Base-by-base conservation (phyloP, 2,329 filamentous ascomycete species). In the Colletotrichum tofieldiae region DNA sequence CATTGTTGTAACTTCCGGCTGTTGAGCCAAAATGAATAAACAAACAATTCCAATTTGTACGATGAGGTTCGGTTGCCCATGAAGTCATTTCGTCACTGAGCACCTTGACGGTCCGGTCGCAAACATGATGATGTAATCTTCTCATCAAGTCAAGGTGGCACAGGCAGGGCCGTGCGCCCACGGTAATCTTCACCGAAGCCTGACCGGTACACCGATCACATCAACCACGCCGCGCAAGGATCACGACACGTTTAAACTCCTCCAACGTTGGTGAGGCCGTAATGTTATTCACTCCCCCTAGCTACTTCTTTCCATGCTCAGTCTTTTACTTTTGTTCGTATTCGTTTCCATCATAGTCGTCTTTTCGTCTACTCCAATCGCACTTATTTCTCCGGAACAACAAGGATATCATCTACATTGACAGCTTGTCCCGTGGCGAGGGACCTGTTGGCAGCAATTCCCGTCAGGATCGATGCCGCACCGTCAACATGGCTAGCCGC, bases 401-500 rank as follows among this genome's bases (percentile, higher is more conserved):
- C 76, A 29, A 87, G 62, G 5, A 87, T 81, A 64, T 90, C 88
- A 61, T 89, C 86, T 0, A 91, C 87, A 45, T 85, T 86, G 0
- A 91, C 85, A 0, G 88, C 86, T 71, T 89, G 85, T 0, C 88
- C 88, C 0, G 87, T 90, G 0, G 84, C 84, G 29, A 91, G 89
- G 0, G 88, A 90, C 71, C 81, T 82, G 67, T 91, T 91, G 0
- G 88, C 89, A 6, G 88, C 88, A 60, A 91, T 89, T 0, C 89
- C 89, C 0, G 88, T 90, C 67, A 91, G 73, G 43, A 91, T 90
- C 0, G 88, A 90, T 66, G 87, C 80, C 0, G 89, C 89, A 0
- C 89, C 89, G 71, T 91, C 89, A 5, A 91, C 76, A 76, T 91
- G 88, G 69, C 85, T 89, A 2, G 89, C 89, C 0, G 88, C 88